A percentile compares a stretch with the other conserved stretches of the same genome.
phyloP scores from a whole-genome alignment of 805 yeast genomes.

The Ascoidea asiatica region DNA sequence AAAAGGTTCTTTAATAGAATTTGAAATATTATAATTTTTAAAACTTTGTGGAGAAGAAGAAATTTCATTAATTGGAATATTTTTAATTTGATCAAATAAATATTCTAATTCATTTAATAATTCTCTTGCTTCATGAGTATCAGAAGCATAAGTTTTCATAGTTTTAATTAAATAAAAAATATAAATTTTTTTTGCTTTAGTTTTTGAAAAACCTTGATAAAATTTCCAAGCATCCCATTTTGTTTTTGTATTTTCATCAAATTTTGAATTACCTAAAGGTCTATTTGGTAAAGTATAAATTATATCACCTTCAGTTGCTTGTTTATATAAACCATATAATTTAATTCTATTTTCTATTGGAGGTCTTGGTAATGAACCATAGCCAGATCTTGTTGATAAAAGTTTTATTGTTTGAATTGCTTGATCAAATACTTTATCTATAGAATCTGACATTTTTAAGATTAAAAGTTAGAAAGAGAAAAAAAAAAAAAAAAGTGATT shows the following conservation, averaged over 20 bases:
- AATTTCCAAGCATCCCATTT: slow-evolving; percentile 83
- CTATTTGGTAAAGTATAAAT: slow-evolving; percentile 45
- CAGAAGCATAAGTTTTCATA: slow-evolving; percentile 56
- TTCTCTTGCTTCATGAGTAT: slow-evolving; percentile 53
- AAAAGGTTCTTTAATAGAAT: neutral
- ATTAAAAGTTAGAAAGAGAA: no score
- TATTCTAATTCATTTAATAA: slow-evolving; percentile 54
- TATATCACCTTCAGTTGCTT: slow-evolving; percentile 81
- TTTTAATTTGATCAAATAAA: slow-evolving; percentile 62
- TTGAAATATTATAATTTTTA: neutral
- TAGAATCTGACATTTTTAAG: no score
- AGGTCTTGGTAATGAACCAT: slow-evolving; percentile 60
- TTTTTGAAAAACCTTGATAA: slow-evolving; percentile 51
- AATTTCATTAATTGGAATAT: slow-evolving; percentile 21
- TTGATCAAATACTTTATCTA: slow-evolving; percentile 68
- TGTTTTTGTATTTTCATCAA: slow-evolving; percentile 52
- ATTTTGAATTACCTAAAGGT: slow-evolving; percentile 45
- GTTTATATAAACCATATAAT: slow-evolving; percentile 75
- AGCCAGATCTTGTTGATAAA: slow-evolving; percentile 48
- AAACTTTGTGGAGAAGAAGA: slow-evolving; percentile 10
- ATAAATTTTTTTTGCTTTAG: slow-evolving; percentile 65
- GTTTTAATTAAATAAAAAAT: slow-evolving; percentile 58
- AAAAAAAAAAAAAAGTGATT: no score
- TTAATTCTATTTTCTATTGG: slow-evolving; percentile 56
- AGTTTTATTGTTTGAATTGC: slow-evolving; percentile 72